Percentiles rank a stretch among this genome's conserved stretches.
These are phyloP conservation scores for Iris pallida DNA, from an alignment of 116 monocot genomes.

Conservation along the genomic window DNA sequence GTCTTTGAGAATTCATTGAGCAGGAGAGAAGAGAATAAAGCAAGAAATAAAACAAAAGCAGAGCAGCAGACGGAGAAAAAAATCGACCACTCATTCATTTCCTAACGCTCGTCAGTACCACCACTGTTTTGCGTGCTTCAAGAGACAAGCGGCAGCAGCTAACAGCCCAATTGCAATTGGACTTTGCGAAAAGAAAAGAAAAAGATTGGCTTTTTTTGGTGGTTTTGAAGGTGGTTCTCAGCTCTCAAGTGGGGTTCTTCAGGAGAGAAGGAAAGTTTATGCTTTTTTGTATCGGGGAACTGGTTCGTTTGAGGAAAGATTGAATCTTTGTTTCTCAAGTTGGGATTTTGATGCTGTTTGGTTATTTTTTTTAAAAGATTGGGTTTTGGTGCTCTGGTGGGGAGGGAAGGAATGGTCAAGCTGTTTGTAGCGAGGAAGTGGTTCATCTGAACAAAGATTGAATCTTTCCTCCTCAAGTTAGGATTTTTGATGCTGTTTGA, in stretches of 20 bases:
- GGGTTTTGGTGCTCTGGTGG: no score
- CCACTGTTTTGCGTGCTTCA: slow-evolving; percentile 32
- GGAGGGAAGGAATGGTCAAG: no score
- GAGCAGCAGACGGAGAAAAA: slow-evolving; percentile 2
- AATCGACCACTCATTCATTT: slow-evolving; percentile 29
- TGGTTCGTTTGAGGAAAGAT: not conserved
- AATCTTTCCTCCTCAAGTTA: slow-evolving; percentile 9
- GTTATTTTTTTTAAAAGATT: no score
- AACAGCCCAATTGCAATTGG: no score
- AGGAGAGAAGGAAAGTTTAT: no score
- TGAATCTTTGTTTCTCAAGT: not conserved
- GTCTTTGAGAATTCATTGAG: slow-evolving; percentile 38
- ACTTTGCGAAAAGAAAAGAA: no score
- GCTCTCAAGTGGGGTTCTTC: no score
- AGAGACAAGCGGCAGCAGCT: no score
- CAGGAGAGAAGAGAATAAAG: slow-evolving; percentile 8
- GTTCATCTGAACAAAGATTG: not conserved
- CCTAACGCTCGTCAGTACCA: not conserved
- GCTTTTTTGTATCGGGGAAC: no score
- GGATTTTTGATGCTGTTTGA: slow-evolving; percentile 8
- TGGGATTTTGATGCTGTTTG: slow-evolving; percentile 4
- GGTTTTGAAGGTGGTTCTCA: no score
- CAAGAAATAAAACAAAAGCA: slow-evolving; percentile 16
- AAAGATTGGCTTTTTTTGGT: no score
- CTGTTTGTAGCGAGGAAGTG: not conserved